phyloP scores from a whole-genome alignment of 2,329 filamentous ascomycete species.

The Hypoxylon sp. region DNA sequence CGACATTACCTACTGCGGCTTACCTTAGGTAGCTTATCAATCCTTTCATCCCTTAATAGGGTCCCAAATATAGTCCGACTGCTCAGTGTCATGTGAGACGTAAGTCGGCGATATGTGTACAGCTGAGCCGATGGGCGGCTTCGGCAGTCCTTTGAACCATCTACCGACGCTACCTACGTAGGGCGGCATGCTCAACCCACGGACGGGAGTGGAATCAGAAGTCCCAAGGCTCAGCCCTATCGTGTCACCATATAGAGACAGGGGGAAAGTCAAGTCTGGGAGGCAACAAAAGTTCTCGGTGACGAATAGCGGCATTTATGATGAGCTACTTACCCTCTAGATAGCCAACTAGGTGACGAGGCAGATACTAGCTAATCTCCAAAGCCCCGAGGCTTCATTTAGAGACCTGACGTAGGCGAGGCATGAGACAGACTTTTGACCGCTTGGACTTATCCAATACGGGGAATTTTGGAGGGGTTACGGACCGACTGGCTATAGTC shows the following conservation, averaged over 20 bases:
- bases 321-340: slow-evolving; percentile 8
- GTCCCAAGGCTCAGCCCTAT: slow-evolving; percentile 29
- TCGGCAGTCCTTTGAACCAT: not conserved
- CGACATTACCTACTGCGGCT: not conserved
- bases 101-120: not conserved
- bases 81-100: slow-evolving; percentile 1
- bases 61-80: not conserved
- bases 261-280: not conserved
- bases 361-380: too few species aligned
- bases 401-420: slow-evolving; percentile 24
- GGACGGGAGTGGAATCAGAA: slow-evolving; percentile 29
- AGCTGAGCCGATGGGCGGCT: not conserved
- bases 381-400: slow-evolving; percentile 1
- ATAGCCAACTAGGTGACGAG: too few species aligned
- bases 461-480: slow-evolving; percentile 2
- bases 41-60: slow-evolving; percentile 22
- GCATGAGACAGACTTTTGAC: slow-evolving; percentile 3
- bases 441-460: slow-evolving; percentile 5
- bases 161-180: too few species aligned
- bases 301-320: slow-evolving; percentile 11
- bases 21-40: not conserved
- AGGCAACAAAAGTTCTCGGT: not conserved
- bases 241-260: not conserved
- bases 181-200: not conserved
- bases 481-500: slow-evolving; percentile 13